Conservation (phyloP, 352 stramenopile species). For the Aphanomyces stellatus region DNA sequence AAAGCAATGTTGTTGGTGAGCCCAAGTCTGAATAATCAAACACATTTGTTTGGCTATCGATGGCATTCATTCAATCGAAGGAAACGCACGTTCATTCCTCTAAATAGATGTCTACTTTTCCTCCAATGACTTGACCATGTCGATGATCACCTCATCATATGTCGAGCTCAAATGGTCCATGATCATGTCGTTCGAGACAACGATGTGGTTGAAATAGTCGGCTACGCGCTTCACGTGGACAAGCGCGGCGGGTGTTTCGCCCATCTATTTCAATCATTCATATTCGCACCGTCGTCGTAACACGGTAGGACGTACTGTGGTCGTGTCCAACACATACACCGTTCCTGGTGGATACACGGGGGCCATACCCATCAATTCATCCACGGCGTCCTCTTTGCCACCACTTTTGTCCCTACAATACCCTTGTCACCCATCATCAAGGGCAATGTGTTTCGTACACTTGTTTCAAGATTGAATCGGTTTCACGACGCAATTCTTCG, state of each 20-base stretch:
- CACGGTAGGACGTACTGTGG: neutral
- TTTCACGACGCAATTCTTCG: slow-evolving; percentile 16
- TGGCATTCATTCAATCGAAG: too few species aligned
- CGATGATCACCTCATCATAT: slow-evolving; percentile 47
- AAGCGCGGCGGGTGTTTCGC: too few species aligned
- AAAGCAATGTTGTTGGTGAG: too few species aligned
- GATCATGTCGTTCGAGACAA: slow-evolving; percentile 77
- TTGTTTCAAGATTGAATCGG: slow-evolving; percentile 3
- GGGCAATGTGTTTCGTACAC: neutral
- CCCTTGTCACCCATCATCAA: too few species aligned
- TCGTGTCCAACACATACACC: slow-evolving; percentile 9
- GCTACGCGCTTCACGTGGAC: slow-evolving; percentile 36
- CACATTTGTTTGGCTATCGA: too few species aligned
- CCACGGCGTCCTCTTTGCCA: neutral
- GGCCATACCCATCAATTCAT: neutral
- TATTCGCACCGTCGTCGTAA: neutral
- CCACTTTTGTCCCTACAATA: neutral
- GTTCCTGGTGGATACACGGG: slow-evolving; percentile 15
- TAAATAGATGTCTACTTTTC: neutral
- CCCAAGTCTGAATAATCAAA: too few species aligned
- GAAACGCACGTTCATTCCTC: too few species aligned
- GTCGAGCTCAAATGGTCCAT: slow-evolving; percentile 78
- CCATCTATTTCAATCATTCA: neutral
- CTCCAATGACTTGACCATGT: neutral
- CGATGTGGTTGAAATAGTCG: slow-evolving; percentile 46